Evolutionary conservation across 768 basidiomycete species (phyloP), one percentile per base, ranked within the genome.

Genomic region (Phylloporus arenicola): DNA sequence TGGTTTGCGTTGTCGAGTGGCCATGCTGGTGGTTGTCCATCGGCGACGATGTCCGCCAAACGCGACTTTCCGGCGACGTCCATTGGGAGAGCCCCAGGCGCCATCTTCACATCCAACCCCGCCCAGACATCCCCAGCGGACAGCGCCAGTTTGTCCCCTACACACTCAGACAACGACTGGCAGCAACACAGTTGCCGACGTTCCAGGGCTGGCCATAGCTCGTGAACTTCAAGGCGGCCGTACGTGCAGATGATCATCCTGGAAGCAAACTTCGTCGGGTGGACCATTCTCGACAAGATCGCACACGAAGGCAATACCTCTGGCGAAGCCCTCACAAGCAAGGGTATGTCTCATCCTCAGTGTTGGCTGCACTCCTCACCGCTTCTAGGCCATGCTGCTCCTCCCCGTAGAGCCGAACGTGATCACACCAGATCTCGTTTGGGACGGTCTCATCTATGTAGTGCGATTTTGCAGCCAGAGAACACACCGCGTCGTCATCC

Each of bases 381-480:
- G 31, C 12, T 13, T 33, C 31, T 16, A 30, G 5, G 31, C 31
- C 3, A 33, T 10, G 27, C 9, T 29, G 27, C 27, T 10, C 31
- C 12, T 33, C 31, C 7, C 9, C 9, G 27, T 6, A 24, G 24
- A 30, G 30, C 30, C 30, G 4, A 30, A 80, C 16, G 72, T 72
- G 43, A 75, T 92, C 46, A 86, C 86, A 0, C 69, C 82, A 0
- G 86, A 91, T 3, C 83, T 93, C 50, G 71, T 96, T 25, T 82
- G 80, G 62, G 92, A 96, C 60, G 94, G 98, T 63, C 67, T 95
- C 49, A 71, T 81, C 29, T n/a, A n/a, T n/a, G n/a, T 74, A 92
- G 29, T 82, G 76, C 57, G 81, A 88, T 47, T 72, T 73, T 14
- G 70, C 77, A 2, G 69, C 74, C 22, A 63, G 58, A 40, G 71